These are phyloP conservation scores for Pythium sp. DNA, from an alignment of 352 stramenopile genomes.

Conservation along the genomic window DNA sequence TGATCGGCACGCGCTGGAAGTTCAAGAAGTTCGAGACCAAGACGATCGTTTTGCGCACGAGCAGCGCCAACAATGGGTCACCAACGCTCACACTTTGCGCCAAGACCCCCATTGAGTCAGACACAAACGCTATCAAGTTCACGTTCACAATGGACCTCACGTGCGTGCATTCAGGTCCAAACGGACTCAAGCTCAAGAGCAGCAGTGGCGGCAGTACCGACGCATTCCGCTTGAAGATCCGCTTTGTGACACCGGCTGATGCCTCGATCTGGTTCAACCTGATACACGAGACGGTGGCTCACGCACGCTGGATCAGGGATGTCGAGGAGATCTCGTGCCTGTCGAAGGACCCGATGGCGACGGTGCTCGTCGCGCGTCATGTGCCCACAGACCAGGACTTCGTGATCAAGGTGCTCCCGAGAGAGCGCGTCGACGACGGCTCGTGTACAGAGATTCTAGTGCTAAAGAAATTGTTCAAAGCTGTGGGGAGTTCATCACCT, in stretches of 20 bases:
- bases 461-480: constrained; percentile 32
- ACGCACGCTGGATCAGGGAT: constrained; percentile 36
- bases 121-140: constrained; percentile 21
- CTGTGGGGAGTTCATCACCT: constrained; percentile 6
- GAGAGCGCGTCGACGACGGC: constrained; percentile 17
- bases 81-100: constrained; percentile 28
- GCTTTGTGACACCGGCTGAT: constrained; percentile 50
- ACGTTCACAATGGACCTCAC: constrained; percentile 27
- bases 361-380: constrained; percentile 21
- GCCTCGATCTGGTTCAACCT: constrained; percentile 47
- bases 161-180: constrained; percentile 23
- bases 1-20: constrained; percentile 43
- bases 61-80: constrained; percentile 21
- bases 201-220: not conserved
- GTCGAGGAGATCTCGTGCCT: constrained; percentile 25
- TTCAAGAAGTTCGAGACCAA: constrained; percentile 46
- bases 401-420: constrained; percentile 43
- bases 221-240: constrained; percentile 34
- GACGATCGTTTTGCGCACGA: constrained; percentile 37
- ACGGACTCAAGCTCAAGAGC: constrained; percentile 39
- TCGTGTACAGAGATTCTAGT: constrained; percentile 38
- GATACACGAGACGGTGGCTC: constrained; percentile 31
- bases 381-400: constrained; percentile 24
- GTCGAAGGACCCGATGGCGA: constrained; percentile 6
- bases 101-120: not conserved